Conservation (phyloP, 805 yeast genomes). For the Zygoascus biomembranicola region DNA sequence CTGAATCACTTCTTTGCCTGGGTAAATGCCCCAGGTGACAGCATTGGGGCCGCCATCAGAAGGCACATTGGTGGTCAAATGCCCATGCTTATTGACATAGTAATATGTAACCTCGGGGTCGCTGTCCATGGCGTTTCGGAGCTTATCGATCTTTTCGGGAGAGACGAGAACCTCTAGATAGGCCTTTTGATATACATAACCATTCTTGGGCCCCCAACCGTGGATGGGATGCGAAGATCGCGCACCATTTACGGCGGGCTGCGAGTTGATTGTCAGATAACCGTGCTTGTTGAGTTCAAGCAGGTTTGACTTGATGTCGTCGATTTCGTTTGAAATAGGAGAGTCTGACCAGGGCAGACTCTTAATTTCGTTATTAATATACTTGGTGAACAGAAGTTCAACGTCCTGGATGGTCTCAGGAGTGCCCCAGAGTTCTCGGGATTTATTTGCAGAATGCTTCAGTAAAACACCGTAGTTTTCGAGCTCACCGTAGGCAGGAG, state of each 20-base stretch:
- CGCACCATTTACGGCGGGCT: constrained; percentile 82
- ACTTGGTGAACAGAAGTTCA: constrained; percentile 53
- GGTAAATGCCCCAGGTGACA: constrained; percentile 98
- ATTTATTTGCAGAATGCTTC: constrained; percentile 67
- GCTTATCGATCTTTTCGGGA: constrained; percentile 38
- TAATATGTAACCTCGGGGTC: constrained; percentile 63
- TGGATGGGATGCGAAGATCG: constrained; percentile 59
- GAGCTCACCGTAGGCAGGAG: constrained; percentile 93
- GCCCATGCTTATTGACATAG: constrained; percentile 54
- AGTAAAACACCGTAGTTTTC: constrained; percentile 75
- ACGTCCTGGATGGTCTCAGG: constrained; percentile 59
- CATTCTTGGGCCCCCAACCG: constrained; percentile 96
- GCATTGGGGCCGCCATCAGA: constrained; percentile 80
- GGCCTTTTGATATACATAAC: constrained; percentile 91
- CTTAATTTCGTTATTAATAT: constrained; percentile 59
- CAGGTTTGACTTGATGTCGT: constrained; percentile 49
- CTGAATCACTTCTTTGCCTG: constrained; percentile 88
- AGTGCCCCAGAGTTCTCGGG: constrained; percentile 80
- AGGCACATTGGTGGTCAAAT: constrained; percentile 58
- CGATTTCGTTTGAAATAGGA: constrained; percentile 72
- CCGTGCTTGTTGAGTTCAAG: constrained; percentile 58
- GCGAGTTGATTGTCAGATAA: constrained; percentile 81
- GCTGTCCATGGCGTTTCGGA: constrained; percentile 39
- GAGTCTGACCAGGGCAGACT: constrained; percentile 94
- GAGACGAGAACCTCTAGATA: constrained; percentile 81